These are phyloP conservation scores for Poa pratensis DNA, from an alignment of 176 grass and related monocot species.

Conservation along the genomic window DNA sequence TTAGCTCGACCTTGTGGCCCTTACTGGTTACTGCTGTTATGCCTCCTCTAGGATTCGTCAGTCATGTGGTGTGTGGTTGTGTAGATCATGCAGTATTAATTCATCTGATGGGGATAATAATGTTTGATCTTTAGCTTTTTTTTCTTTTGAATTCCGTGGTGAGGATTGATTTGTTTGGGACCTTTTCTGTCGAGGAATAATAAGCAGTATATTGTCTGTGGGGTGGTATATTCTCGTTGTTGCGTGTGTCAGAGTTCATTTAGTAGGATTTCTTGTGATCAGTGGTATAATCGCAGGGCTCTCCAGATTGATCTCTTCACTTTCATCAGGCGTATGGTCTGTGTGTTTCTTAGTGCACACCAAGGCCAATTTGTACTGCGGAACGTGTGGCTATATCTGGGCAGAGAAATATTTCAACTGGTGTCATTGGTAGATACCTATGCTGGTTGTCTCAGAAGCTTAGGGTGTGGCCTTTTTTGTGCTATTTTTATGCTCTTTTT, in stretches of 20 bases:
- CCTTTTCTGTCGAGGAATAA: constrained; percentile 60
- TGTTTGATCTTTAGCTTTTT: constrained; percentile 30
- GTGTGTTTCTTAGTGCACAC: neutral
- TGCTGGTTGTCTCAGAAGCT: too few species aligned
- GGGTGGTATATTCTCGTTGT: constrained; percentile 48
- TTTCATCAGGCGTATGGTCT: neutral
- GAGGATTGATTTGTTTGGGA: constrained; percentile 67
- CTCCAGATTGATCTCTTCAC: neutral
- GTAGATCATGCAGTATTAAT: constrained; percentile 66
- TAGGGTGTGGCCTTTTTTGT: too few species aligned
- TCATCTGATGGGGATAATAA: constrained; percentile 71
- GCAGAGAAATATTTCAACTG: neutral
- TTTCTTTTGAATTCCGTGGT: constrained; percentile 46
- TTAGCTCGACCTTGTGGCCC: constrained; percentile 44
- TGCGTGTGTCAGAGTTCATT: neutral
- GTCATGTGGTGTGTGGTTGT: constrained; percentile 55
- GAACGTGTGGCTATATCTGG: neutral
- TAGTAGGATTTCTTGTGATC: neutral
- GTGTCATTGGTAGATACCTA: too few species aligned
- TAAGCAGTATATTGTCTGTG: constrained; percentile 63
- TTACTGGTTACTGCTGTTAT: constrained; percentile 60
- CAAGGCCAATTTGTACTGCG: neutral
- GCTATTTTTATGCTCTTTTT: too few species aligned
- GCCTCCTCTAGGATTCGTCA: constrained; percentile 58
- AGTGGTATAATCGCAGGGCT: neutral